Evolutionary conservation across 345 rosid species (phyloP), one percentile per base, ranked within the genome.

Genomic region (Populus alba): DNA sequence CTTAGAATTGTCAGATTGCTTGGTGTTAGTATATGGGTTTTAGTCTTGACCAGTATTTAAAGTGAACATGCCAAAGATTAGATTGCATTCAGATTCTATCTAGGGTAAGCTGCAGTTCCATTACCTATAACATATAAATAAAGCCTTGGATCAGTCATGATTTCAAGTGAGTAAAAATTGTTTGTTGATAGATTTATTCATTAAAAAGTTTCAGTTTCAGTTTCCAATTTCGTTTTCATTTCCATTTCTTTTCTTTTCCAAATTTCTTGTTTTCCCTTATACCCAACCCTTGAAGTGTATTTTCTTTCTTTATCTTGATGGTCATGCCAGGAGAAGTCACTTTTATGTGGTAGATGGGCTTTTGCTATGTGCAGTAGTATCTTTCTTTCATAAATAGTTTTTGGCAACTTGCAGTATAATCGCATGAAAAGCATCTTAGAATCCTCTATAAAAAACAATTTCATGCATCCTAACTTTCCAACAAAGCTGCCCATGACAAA

Each of bases 371-470:
- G n/a, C 37, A 27, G 1, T 25, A 23, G n/a, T 37, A 68, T 33
- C 31, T 51, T 31, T 72, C 37, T 75, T 41, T 70, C 27, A 47
- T 77, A 22, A 43, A 74, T 37, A 39, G 37, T 27, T 78, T 78
- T 81, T 70, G 77, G 41, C 76, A 47, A 71, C 68, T 53, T 78
- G 68, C 88, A 95, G 99, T 79, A 95, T 95, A 67, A 94, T 92
- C 92, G 84, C 92, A 88, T 70, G 99, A 95, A 77, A 95, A 93
- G 85, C 90, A 90, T 79, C 99, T 95, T 81, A 95, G 98, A 0
- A 25, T 25, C 27, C 1, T 25, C 1, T 25, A 25, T 25, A 0
- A 25, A 25, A 25, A 25, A 25, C 27, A 25, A 25, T 0, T 25
- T 25, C 27, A 25, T 25, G 0, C 27, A 25, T 0, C 27, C 27